A percentile compares a stretch with the other conserved stretches of the same genome.
Evolutionary conservation across 768 basidiomycete species (phyloP).

Genomic region (Mrakia gelida): DNA sequence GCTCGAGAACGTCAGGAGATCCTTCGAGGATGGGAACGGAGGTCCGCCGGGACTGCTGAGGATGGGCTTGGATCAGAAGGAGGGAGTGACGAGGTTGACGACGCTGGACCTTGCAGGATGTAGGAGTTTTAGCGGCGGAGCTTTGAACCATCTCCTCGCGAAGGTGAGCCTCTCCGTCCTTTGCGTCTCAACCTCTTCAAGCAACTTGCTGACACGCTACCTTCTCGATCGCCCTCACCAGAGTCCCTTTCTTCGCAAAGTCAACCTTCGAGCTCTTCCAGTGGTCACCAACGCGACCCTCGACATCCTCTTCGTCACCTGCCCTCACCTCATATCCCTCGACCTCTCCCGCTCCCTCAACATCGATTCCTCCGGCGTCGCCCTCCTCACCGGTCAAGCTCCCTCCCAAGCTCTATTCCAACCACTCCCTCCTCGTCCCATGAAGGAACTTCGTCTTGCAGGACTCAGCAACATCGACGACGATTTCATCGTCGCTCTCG

Average conservation of each 20-base stretch:
- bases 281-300: conserved; percentile 72
- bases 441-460: conserved; percentile 64
- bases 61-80: conserved; percentile 52
- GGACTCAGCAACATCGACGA: conserved; percentile 63
- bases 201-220: not conserved
- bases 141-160: conserved; percentile 65
- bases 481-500: conserved; percentile 49
- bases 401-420: conserved; percentile 5
- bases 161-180: conserved; percentile 47
- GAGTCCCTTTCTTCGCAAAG: conserved; percentile 52
- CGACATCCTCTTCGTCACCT: conserved; percentile 59
- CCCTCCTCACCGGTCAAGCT: conserved; percentile 44
- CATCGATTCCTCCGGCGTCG: conserved; percentile 51
- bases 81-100: conserved; percentile 61
- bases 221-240: not conserved
- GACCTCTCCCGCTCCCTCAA: conserved; percentile 69
- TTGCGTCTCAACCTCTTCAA: too few species aligned
- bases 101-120: conserved; percentile 70
- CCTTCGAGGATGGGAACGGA: conserved; percentile 42
- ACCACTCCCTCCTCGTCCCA: conserved; percentile 2
- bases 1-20: conserved; percentile 13
- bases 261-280: conserved; percentile 64
- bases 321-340: conserved; percentile 56
- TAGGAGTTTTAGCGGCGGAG: conserved; percentile 57
- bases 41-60: conserved; percentile 53